These are phyloP conservation scores for Hemisphaericaspora subhashii DNA, from an alignment of 1,139 yeast genomes.

Conservation along the genomic window DNA sequence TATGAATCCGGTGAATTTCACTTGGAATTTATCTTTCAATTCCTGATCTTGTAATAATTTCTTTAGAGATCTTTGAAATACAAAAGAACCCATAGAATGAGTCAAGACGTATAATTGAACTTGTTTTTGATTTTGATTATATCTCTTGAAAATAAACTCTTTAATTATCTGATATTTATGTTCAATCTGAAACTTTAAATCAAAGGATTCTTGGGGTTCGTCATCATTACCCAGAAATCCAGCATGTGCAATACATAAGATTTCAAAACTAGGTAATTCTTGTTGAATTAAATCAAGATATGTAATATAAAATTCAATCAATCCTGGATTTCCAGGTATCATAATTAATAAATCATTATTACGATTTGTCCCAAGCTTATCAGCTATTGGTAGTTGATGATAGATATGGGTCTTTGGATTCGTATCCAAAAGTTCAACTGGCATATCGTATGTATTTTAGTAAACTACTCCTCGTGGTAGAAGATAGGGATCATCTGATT, in stretches of 20 bases:
- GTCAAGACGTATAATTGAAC: slow-evolving; percentile 50
- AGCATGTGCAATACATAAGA: slow-evolving; percentile 56
- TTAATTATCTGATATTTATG: slow-evolving; percentile 47
- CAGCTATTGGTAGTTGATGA: slow-evolving; percentile 19
- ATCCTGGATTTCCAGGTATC: slow-evolving; percentile 71
- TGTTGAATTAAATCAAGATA: slow-evolving; percentile 48
- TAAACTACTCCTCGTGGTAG: too few relatives aligned
- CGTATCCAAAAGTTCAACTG: slow-evolving; percentile 11
- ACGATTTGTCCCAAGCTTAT: neutral
- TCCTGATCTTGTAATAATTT: slow-evolving; percentile 22
- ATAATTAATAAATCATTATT: slow-evolving; percentile 40
- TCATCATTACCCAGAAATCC: slow-evolving; percentile 44
- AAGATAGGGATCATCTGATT: too few relatives aligned
- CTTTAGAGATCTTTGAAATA: slow-evolving; percentile 50
- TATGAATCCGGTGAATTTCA: slow-evolving; percentile 54
- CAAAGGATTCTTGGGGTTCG: slow-evolving; percentile 22
- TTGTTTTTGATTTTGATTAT: slow-evolving; percentile 11
- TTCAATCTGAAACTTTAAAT: slow-evolving; percentile 50
- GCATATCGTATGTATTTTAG: too few relatives aligned
- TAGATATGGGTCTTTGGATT: slow-evolving; percentile 31
- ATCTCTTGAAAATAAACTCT: slow-evolving; percentile 22
- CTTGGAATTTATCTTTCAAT: slow-evolving; percentile 18
- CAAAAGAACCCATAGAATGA: slow-evolving; percentile 64
- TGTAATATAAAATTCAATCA: slow-evolving; percentile 55
- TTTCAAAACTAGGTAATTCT: slow-evolving; percentile 44